phyloP scores from a whole-genome alignment of 2,329 filamentous ascomycete species.

The Leptosphaerulina australis region DNA sequence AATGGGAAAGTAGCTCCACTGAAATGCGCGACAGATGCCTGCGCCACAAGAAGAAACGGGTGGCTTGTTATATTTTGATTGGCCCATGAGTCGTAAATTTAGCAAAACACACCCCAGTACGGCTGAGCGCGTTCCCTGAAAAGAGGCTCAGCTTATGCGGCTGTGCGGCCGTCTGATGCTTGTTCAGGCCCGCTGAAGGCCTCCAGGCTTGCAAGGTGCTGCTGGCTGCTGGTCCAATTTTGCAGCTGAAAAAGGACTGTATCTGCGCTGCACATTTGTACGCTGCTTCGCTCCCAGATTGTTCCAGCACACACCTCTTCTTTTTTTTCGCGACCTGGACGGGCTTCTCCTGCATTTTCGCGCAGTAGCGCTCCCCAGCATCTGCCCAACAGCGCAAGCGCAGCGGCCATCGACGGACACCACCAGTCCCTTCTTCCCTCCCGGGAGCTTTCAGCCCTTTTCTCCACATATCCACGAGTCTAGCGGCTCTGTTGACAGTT shows the following conservation, averaged over 20 bases:
- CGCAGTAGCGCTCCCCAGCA: slow-evolving; percentile 8
- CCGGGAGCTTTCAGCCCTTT: not conserved
- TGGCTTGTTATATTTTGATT: no score
- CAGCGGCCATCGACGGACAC: slow-evolving; percentile 3
- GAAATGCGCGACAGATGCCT: slow-evolving; percentile 8
- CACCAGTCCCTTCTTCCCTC: not conserved
- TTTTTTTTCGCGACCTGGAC: not conserved
- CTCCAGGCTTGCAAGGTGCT: not conserved
- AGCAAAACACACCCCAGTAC: not conserved
- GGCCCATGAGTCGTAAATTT: not conserved
- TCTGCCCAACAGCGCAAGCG: slow-evolving; percentile 8
- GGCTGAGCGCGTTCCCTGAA: not conserved
- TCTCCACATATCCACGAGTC: slow-evolving; percentile 1
- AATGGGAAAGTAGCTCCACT: not conserved
- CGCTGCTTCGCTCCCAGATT: not conserved
- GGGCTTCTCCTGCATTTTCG: not conserved
- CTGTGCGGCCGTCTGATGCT: slow-evolving; percentile 2
- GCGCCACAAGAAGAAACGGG: slow-evolving; percentile 19
- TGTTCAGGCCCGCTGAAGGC: not conserved
- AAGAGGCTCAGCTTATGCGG: slow-evolving; percentile 12
- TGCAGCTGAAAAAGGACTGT: not conserved
- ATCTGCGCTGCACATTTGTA: not conserved
- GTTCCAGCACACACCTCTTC: not conserved
- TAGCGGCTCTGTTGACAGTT: slow-evolving; percentile 4
- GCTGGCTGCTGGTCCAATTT: not conserved